Evolutionary conservation across 371 early-diverging fungal species (phyloP).

Genomic region (Mucor circinelloides): DNA sequence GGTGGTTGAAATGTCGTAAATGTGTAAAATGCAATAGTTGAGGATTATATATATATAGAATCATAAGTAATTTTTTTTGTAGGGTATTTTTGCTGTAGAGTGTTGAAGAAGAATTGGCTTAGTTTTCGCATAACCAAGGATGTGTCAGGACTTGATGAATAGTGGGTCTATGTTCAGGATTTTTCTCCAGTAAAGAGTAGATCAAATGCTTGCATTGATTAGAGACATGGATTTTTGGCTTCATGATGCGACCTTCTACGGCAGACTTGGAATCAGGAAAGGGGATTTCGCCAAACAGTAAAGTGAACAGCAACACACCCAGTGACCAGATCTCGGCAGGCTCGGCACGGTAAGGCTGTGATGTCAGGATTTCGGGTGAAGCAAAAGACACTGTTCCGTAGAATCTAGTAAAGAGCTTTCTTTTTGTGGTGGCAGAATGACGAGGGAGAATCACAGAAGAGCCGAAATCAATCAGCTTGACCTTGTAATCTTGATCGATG

Average conservation of each 20-base stretch:
- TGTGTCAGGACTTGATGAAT: conserved; percentile 66
- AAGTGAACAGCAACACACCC: conserved; percentile 75
- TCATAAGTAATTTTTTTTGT: conserved; percentile 7
- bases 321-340: conserved; percentile 87
- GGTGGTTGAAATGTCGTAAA: not conserved
- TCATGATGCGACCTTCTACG: conserved; percentile 49
- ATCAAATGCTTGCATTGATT: conserved; percentile 63
- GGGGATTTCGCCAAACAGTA: conserved; percentile 76
- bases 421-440: conserved; percentile 19
- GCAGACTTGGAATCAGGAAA: conserved; percentile 64
- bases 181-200: conserved; percentile 63
- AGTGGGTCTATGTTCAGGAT: conserved; percentile 60
- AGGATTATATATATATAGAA: not conserved
- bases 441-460: conserved; percentile 47
- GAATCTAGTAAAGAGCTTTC: conserved; percentile 39
- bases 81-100: not conserved
- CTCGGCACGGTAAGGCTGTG: conserved; percentile 71
- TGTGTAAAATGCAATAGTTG: not conserved
- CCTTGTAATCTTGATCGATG: conserved; percentile 64
- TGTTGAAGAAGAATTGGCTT: not conserved
- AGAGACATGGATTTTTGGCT: conserved; percentile 50
- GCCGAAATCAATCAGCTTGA: conserved; percentile 88
- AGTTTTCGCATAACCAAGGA: conserved; percentile 56
- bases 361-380: conserved; percentile 82
- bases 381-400: conserved; percentile 59